Base-by-base conservation (phyloP, 495 filamentous ascomycete species). In the Penicillium herquei region DNA sequence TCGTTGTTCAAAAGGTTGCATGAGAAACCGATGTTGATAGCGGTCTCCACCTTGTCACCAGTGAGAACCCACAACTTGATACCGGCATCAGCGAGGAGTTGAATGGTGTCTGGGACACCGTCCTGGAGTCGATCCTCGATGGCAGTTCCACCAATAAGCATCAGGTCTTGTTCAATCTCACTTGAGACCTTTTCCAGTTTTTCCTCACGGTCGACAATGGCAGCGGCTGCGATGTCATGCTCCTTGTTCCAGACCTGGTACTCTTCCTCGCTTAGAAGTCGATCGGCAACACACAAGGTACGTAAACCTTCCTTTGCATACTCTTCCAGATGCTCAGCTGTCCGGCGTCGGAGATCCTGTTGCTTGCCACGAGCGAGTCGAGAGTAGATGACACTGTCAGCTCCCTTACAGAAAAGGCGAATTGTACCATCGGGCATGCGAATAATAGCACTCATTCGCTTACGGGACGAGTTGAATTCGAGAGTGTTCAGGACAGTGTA, bases 1-100 rank as follows among this genome's bases (percentile, higher is more conserved):
- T 94, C 87, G 70, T 97, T 99, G 73, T 92, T 88, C 41, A 99
- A 81, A 35, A 99, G 82, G 56, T 99, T 99, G 79, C 95, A 98
- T 11, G 95, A 98, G 73, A 98, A 99, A 17, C 95, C 95, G 70
- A 99, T 99, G 72, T 99, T 99, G 82, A 99, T 98, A 40, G 95
- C 95, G 45, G 95, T 99, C 72, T 98, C 95, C 45, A 98, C 93
- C 73, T 97, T 99, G 77, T 99, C 95, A 52, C 95, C 95, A 33
- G 95, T 99, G 43, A 99, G 76, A 53, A 99, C 95, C 95, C 95
- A 99, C n/a, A 99, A 83, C 68, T 99, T 99, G 73, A 99, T 97
- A 56, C 95, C 95, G 47, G 95, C 95, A 54, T 91, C 86, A 39
- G 87, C 93, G 51, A 99, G 85, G 46, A 99, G 74, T 52, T 88